Evolutionary conservation across 129 eudicot species (phyloP).

Genomic region (Flaveria robusta): DNA sequence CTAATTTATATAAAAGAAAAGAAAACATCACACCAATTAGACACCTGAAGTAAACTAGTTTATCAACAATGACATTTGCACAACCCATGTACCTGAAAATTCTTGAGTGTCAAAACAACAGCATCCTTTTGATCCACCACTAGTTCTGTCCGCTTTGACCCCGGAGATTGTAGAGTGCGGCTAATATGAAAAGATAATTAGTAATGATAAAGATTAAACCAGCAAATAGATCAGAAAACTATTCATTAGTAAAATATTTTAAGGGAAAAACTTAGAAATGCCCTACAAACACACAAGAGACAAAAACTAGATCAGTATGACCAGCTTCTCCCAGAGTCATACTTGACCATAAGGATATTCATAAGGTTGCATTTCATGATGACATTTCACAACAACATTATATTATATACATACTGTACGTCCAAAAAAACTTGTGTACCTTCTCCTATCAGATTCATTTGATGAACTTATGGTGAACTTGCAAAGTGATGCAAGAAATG

Average conservation of each 20-base stretch:
- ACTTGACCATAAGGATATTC: slow-evolving; percentile 8
- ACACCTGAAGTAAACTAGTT: slow-evolving; percentile 19
- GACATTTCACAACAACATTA: slow-evolving; percentile 9
- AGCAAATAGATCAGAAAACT: neutral
- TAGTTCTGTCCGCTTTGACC: slow-evolving; percentile 69
- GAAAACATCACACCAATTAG: slow-evolving; percentile 21
- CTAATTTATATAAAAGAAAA: slow-evolving; percentile 46
- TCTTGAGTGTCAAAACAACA: slow-evolving; percentile 86
- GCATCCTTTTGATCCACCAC: slow-evolving; percentile 74
- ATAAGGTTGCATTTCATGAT: slow-evolving; percentile 9
- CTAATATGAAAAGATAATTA: slow-evolving; percentile 21
- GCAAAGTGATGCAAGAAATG: slow-evolving; percentile 97
- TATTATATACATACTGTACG: slow-evolving; percentile 12
- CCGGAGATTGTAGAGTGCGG: slow-evolving; percentile 74
- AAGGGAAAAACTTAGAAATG: neutral
- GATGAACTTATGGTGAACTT: slow-evolving; percentile 90
- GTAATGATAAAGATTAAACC: neutral
- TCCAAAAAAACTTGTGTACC: slow-evolving; percentile 46
- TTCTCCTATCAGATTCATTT: slow-evolving; percentile 68
- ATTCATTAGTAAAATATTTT: neutral
- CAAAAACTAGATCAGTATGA: slow-evolving; percentile 4
- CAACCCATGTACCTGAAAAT: slow-evolving; percentile 72
- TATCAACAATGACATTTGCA: neutral
- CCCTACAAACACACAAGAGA: slow-evolving; percentile 8
- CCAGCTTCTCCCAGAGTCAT: slow-evolving; percentile 19